Evolutionary conservation across 495 filamentous ascomycete species (phyloP), one percentile per base, ranked within the genome.

Genomic region (Astrothelium macrocarpum): DNA sequence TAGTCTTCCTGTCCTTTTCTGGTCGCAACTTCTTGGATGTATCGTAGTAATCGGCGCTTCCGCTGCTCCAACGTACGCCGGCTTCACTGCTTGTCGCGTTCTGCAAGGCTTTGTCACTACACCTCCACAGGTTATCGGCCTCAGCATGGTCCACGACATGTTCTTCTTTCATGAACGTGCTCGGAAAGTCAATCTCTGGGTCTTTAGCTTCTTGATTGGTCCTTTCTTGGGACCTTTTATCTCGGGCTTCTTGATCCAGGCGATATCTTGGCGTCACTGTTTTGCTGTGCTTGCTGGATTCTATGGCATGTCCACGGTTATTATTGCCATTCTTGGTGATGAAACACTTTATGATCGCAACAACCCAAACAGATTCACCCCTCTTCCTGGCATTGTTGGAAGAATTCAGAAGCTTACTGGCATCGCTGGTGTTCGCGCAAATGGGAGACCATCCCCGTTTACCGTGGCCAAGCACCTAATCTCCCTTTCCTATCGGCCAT

Each of bases 81-180:
- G 77, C 0, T 85, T 82, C 68, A 80, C 82, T 74, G 82, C 80
- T 3, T 81, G 82, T 0, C 78, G 82, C 1, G 82, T 86, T 53
- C 70, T 85, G 10, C 85, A 85, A 63, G 85, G 83, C 20, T 84
- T 85, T 72, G 83, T 85, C 69, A 80, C 80, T 3, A 85, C 79
- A 2, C 82, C 84, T 2, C 77, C 75, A 0, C 78, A 82, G 69
- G 78, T 73, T 68, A 81, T 81, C 29, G 84, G 82, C 1, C 73
- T 87, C 20, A 84, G 84, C 75, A 84, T 81, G 68, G 80, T 87
- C 67, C 83, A 86, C 67, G 85, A 87, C 73, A 77, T 85, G 61
- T 87, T 85, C 74, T 87, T 83, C 76, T 80, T 86, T 71, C 84
- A 87, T 64, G 83, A 86, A 64, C 82, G 83, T 61, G 78, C 77